These are phyloP conservation scores for Deinandra increscens DNA, from an alignment of 129 eudicot species.

Conservation along the genomic window DNA sequence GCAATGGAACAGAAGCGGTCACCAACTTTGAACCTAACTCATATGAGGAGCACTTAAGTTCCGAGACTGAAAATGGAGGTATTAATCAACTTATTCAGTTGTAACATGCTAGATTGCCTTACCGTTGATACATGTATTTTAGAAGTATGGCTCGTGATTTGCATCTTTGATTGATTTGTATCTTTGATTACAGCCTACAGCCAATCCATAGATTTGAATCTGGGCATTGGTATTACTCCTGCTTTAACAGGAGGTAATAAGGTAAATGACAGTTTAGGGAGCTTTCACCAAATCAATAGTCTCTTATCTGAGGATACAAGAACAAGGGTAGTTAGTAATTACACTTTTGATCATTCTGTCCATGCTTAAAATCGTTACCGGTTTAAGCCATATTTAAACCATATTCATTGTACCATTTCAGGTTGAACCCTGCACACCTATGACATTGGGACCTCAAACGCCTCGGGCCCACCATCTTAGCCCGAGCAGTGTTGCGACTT, in stretches of 20 bases:
- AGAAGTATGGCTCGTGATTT: neutral
- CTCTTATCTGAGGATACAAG: neutral
- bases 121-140: neutral
- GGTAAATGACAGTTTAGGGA: too few species aligned
- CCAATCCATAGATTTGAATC: neutral
- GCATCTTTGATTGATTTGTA: too few species aligned
- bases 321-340: neutral
- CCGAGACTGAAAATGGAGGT: neutral
- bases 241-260: neutral
- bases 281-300: too few species aligned
- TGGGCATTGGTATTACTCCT: neutral
- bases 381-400: too few species aligned
- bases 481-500: neutral
- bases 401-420: slow-evolving; percentile 5
- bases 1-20: slow-evolving; percentile 63
- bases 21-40: slow-evolving; percentile 62
- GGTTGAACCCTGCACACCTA: slow-evolving; percentile 32
- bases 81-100: neutral
- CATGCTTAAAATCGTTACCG: too few species aligned
- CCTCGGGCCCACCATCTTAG: slow-evolving; percentile 34
- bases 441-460: slow-evolving; percentile 27
- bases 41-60: neutral
- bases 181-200: neutral
- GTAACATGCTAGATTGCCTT: neutral
- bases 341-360: too few species aligned